A percentile compares a stretch with the other conserved stretches of the same genome.
Evolutionary conservation across 2,329 filamentous ascomycete species (phyloP).

Genomic region (Mycocentrospora acerina): DNA sequence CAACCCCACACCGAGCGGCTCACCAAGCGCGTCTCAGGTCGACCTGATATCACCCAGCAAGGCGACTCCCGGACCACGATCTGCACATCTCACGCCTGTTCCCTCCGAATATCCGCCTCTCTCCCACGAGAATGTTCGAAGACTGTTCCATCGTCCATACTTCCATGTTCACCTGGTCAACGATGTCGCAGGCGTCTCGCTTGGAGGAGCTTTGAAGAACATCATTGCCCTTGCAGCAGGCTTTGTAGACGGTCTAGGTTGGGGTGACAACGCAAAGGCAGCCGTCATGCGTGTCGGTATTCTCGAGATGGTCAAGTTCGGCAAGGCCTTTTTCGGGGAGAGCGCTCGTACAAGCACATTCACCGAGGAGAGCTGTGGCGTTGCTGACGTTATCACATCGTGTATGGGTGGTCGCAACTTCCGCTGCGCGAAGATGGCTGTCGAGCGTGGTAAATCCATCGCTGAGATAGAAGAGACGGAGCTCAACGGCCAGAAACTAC

Average conservation of each 20-base stretch:
- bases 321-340: constrained; percentile 86
- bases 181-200: constrained; percentile 95
- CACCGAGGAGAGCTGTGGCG: constrained; percentile 93
- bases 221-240: constrained; percentile 92
- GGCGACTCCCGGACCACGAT: constrained; percentile 59
- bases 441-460: constrained; percentile 76
- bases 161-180: constrained; percentile 94
- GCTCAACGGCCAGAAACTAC: constrained; percentile 94
- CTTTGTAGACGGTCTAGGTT: constrained; percentile 92
- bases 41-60: constrained; percentile 56
- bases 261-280: constrained; percentile 99
- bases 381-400: constrained; percentile 93
- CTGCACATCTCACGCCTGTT: constrained; percentile 71
- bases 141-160: constrained; percentile 92
- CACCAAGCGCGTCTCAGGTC: constrained; percentile 51
- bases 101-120: constrained; percentile 83
- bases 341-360: constrained; percentile 82
- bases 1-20: constrained; percentile 62
- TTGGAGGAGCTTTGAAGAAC: constrained; percentile 95
- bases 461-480: constrained; percentile 86
- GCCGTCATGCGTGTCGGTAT: constrained; percentile 96
- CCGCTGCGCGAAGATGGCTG: constrained; percentile 84
- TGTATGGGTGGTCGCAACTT: constrained; percentile 93
- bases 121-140: constrained; percentile 79
- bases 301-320: constrained; percentile 95